These are phyloP conservation scores for Dunaliella salina DNA, from an alignment of 163 green algal genomes.

Conservation along the genomic window DNA sequence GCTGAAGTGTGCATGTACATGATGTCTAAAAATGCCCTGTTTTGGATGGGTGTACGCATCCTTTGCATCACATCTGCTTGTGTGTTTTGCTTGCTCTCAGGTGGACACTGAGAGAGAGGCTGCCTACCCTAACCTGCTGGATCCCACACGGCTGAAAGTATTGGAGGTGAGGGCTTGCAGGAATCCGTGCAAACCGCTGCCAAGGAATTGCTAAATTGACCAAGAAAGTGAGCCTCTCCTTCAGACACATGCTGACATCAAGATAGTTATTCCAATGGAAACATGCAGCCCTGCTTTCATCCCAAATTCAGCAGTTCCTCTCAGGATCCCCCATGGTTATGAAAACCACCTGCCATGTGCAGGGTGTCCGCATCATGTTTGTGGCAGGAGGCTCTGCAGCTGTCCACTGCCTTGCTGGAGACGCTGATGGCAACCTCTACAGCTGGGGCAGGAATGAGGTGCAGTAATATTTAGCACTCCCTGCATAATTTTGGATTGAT, in stretches of 20 bases:
- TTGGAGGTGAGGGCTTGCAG: conserved; percentile 43
- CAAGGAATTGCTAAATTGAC: too few relatives aligned
- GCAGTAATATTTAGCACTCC: too few relatives aligned
- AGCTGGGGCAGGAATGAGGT: conserved; percentile 88
- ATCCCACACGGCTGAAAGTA: conserved; percentile 55
- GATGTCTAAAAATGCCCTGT: neutral
- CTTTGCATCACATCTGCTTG: neutral
- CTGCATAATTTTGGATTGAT: too few relatives aligned
- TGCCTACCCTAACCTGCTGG: conserved; percentile 64
- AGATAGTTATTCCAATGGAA: too few relatives aligned
- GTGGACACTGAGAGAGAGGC: conserved; percentile 53
- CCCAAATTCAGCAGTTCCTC: too few relatives aligned
- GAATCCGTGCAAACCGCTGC: too few relatives aligned
- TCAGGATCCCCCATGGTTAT: too few relatives aligned
- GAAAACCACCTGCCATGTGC: conserved; percentile 4
- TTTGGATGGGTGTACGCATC: neutral
- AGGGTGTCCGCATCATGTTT: conserved; percentile 75
- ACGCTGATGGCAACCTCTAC: conserved; percentile 65
- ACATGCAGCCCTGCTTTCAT: too few relatives aligned
- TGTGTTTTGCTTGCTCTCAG: conserved; percentile 19
- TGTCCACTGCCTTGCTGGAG: conserved; percentile 69
- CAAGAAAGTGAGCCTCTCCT: too few relatives aligned
- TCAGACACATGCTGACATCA: too few relatives aligned
- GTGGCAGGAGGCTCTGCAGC: conserved; percentile 66
- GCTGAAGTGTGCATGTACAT: conserved; percentile 6